Conservation (phyloP, 495 filamentous ascomycete species). For the Penicillium pancosmium region DNA sequence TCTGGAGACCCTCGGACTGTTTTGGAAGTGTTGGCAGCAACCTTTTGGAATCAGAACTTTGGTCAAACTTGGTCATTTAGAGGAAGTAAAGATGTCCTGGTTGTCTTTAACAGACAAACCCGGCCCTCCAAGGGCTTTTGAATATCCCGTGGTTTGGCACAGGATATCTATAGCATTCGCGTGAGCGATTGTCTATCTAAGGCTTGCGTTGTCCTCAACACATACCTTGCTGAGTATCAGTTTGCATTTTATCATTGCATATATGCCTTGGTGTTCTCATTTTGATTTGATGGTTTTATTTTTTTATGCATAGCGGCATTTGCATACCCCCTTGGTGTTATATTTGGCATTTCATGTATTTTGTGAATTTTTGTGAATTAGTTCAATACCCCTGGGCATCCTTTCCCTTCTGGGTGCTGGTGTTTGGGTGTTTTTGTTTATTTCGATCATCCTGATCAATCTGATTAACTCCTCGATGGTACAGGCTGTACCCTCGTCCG, state of each 20-base stretch:
- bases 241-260: constrained; percentile 4
- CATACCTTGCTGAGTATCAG: background rate
- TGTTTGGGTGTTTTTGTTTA: constrained; percentile 17
- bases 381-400: constrained; percentile 25
- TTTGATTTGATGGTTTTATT: constrained; percentile 15
- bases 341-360: constrained; percentile 12
- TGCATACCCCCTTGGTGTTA: background rate
- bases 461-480: constrained; percentile 29
- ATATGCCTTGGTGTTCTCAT: constrained; percentile 11
- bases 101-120: background rate
- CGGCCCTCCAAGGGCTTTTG: background rate
- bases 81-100: background rate
- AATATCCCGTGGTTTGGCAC: background rate
- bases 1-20: background rate
- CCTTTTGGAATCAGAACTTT: background rate
- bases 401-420: constrained; percentile 10
- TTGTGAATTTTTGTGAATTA: constrained; percentile 23
- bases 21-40: background rate
- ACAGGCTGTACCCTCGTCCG: constrained; percentile 28
- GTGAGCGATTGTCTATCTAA: background rate
- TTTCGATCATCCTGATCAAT: constrained; percentile 20
- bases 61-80: background rate
- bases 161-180: background rate
- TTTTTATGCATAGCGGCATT: constrained; percentile 16
- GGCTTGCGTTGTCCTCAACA: no score